phyloP scores from a whole-genome alignment of 495 filamentous ascomycete species.

The Ascodesmis nigricans region DNA sequence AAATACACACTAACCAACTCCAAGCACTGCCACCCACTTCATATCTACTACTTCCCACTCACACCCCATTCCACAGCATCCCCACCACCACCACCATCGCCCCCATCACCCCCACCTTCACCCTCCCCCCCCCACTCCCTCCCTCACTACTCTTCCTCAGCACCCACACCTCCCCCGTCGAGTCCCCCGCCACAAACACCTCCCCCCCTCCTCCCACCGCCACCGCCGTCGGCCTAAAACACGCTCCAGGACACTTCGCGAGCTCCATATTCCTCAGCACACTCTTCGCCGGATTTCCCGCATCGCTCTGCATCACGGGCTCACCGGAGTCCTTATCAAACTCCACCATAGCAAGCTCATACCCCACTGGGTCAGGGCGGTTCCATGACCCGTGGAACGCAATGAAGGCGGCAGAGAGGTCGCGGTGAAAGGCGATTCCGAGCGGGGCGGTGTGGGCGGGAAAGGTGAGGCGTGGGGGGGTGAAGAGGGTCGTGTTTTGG shows the following conservation, averaged over 20 bases:
- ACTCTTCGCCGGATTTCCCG: conserved; percentile 26
- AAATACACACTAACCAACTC: too few relatives aligned
- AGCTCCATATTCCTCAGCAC: conserved; percentile 30
- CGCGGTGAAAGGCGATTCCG: conserved; percentile 34
- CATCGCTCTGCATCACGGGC: conserved; percentile 26
- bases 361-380: conserved; percentile 31
- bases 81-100: neutral
- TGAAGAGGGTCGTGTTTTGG: conserved; percentile 19
- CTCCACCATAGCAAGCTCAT: conserved; percentile 30
- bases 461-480: conserved; percentile 33
- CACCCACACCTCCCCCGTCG: conserved; percentile 37
- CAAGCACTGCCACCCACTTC: too few relatives aligned
- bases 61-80: conserved; percentile 16
- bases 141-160: conserved; percentile 13
- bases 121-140: neutral
- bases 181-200: conserved; percentile 35
- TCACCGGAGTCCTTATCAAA: conserved; percentile 24
- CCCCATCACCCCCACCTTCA: neutral
- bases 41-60: too few relatives aligned
- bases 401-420: conserved; percentile 27
- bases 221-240: conserved; percentile 36
- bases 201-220: conserved; percentile 28
- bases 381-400: conserved; percentile 38
- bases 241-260: conserved; percentile 26
- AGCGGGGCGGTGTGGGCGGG: conserved; percentile 38